These are phyloP conservation scores for Plasmodium gaboni DNA, from an alignment of 169 alveolate genomes.

Conservation along the genomic window DNA sequence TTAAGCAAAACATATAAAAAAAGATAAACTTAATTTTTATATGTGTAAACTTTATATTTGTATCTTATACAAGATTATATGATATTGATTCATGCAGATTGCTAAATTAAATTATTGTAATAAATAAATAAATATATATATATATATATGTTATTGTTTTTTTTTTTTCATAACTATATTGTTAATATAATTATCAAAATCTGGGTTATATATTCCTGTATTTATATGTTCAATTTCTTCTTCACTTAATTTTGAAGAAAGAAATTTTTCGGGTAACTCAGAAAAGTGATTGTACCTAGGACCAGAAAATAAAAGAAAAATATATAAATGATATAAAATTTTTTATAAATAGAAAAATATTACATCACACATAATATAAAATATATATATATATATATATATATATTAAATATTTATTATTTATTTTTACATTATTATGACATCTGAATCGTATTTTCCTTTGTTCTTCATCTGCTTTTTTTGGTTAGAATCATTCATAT, in stretches of 20 bases:
- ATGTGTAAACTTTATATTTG: too few relatives aligned
- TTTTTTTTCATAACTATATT: slow-evolving; percentile 14
- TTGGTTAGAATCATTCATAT: background rate
- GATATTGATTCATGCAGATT: too few relatives aligned
- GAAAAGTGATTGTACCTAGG: slow-evolving; percentile 17
- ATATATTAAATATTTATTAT: background rate
- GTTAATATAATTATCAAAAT: slow-evolving; percentile 8
- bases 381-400: background rate
- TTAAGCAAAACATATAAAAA: too few relatives aligned
- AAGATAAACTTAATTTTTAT: too few relatives aligned
- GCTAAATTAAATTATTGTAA: background rate
- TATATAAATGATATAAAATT: too few relatives aligned
- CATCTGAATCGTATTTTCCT: slow-evolving; percentile 46
- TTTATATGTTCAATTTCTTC: slow-evolving; percentile 67
- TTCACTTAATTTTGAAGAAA: slow-evolving; percentile 11
- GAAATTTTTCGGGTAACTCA: slow-evolving; percentile 9
- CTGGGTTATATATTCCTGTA: slow-evolving; percentile 10
- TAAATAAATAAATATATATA: background rate
- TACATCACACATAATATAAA: background rate
- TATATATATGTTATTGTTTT: background rate
- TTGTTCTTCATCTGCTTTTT: slow-evolving; percentile 5
- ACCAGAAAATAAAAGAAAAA: background rate
- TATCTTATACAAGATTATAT: too few relatives aligned
- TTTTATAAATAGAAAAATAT: too few relatives aligned
- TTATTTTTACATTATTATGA: slow-evolving; percentile 23